Base-by-base conservation (phyloP, 2,329 filamentous ascomycete genomes). In the Endothia cerciana region DNA sequence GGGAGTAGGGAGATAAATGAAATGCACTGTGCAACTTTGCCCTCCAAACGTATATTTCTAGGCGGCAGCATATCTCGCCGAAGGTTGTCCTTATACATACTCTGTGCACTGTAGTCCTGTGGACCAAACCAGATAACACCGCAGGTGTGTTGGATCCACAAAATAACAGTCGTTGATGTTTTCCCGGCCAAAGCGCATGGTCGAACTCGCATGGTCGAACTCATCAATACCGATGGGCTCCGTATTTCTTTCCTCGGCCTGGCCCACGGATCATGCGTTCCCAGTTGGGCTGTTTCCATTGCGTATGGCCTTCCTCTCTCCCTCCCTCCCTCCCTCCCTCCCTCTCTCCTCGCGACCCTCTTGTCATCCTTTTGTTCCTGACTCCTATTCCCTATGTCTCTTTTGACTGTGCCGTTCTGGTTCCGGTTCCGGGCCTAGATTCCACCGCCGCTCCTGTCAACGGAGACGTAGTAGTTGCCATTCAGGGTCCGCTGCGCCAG, bases 381-480 rank as follows among this genome's bases (percentile, higher is more conserved):
- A 30, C 4, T 30, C 28, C n/a, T 3, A 49, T 66, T 36, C 19
- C 41, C 43, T 45, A 3, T 56, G 10, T 33, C 38, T 22, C 8
- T 55, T 43, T n/a, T 17, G 22, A 15, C 25, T 13, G 30, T 43
- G 8, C 1, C 30, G 13, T 41, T 71, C 68, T 41, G 25, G 1
- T 38, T 1, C 25, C 22, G 4, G 10, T 10, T 17, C 7, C n/a
- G 25, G 0, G 33, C 15, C 19, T 49, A 82, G 49, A 82, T 73
- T 0, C 80, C 80, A 1, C 80, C 81, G 3, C 83, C 83, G 70
- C 82, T 85, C 30, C 83, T 79, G 63, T 85, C 83, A 64, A 85
- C 83, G 64, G 77, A 81, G 64, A 85, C 82, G 72, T 84, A 82
- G 60, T 80, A 76, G 68, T 79, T 78, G 4, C 73, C 71, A 45